A percentile compares a stretch with the other conserved stretches of the same genome.
Evolutionary conservation across 139 green algal genomes (phyloP).

Genomic region (Penium margaritaceum): DNA sequence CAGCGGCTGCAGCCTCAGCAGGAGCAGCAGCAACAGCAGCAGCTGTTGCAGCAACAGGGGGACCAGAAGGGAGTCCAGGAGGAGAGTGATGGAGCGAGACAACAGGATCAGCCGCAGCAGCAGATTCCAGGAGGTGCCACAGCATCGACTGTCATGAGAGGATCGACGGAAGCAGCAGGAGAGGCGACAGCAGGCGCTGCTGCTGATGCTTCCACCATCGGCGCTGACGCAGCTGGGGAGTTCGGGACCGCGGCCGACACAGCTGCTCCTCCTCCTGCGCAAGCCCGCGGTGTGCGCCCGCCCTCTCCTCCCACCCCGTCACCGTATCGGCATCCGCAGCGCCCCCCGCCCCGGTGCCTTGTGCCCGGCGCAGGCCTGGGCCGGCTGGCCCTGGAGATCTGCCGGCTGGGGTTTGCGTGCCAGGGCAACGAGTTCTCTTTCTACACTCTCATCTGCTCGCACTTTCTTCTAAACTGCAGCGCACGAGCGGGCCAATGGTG

Average conservation of each 20-base stretch:
- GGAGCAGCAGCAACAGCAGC: neutral
- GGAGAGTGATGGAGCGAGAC: no score
- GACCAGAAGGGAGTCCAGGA: no score
- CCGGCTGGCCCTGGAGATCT: constrained; percentile 60
- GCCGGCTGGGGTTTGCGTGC: constrained; percentile 35
- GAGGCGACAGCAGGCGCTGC: no score
- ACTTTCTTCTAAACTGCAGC: constrained; percentile 78
- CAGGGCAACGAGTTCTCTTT: constrained; percentile 92
- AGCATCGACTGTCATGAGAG: no score
- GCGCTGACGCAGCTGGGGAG: no score
- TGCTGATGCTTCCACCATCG: no score
- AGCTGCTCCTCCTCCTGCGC: no score
- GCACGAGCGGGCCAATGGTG: constrained; percentile 51
- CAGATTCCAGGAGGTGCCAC: no score
- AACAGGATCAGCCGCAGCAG: neutral
- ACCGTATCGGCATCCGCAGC: neutral
- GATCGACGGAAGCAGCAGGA: no score
- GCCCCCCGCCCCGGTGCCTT: constrained; percentile 54
- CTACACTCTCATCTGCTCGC: constrained; percentile 86
- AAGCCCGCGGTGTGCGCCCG: no score
- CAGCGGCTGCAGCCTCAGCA: neutral
- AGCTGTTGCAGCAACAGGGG: neutral
- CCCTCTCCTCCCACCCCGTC: neutral
- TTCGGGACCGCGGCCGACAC: no score
- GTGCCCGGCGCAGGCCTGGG: constrained; percentile 81